Base-by-base conservation (phyloP, 805 yeast genomes). In the Yamadazyma tumulicola region DNA sequence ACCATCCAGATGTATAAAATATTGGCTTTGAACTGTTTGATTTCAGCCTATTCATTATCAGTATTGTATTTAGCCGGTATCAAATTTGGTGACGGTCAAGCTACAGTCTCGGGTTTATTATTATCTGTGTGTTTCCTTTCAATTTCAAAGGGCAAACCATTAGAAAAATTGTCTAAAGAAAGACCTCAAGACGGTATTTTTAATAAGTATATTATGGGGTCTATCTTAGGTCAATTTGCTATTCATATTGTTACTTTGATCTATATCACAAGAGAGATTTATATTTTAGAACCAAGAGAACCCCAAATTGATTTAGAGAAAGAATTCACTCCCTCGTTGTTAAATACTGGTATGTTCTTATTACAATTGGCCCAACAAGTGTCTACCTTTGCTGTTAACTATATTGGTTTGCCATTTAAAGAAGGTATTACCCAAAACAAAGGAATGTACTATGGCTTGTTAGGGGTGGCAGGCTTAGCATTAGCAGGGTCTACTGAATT, bases 1-100 rank as follows among this genome's bases (percentile, higher is more conserved):
- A 93, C 98, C 6, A 89, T 93, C 56, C 98, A 93, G 68, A 93
- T 93, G 98, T 93, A 93, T 75, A 93, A 93, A 69, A 93, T 93
- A 54, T 69, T 93, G 57, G 98, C 98, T 0, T 74, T 93, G 67
- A 93, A 93, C 63, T 93, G 97, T 76, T 73, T 93, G 69, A 88
- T 93, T 63, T 82, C 95, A 47, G 98, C 98, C 20, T 93, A 93
- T 60, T 88, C 97, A 2, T 72, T 91, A 52, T 85, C 96, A 27
- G 96, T 93, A 25, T 76, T 93, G 55, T 93, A 85, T 61, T 72
- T 93, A 51, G 97, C 97, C 10, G 98, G 98, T 64, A 94, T 93
- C 54, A 93, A 93, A 64, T 87, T 91, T 59, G 97, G 98, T 51
- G 98, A 93, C 63, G 94, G 87, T 20, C 98, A 93, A 69, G 87